These are phyloP conservation scores for Pseudozyma hubeiensis DNA, from an alignment of 1,284 basidiomycete species.

Conservation along the genomic window DNA sequence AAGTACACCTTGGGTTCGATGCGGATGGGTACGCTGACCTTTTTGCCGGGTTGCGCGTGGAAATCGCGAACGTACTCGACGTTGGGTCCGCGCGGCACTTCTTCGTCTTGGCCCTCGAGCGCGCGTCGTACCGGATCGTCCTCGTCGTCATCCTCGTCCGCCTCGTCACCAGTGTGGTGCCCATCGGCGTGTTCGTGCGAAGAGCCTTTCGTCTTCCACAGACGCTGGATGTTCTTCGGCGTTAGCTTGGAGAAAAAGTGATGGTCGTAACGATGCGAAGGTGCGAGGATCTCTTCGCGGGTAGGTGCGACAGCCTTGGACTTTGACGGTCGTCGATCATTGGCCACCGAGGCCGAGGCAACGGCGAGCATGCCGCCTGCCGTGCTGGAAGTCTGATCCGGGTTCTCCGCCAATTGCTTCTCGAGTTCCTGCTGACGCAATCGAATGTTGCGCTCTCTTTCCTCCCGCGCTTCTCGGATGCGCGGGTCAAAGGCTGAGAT, in stretches of 20 bases:
- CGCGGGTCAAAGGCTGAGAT: conserved; percentile 63
- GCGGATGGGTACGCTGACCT: conserved; percentile 89
- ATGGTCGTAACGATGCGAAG: conserved; percentile 62
- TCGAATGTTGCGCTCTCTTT: conserved; percentile 65
- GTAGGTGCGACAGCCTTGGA: conserved; percentile 33
- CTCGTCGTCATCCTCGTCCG: conserved; percentile 68
- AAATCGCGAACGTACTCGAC: conserved; percentile 78
- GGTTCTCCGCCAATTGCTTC: conserved; percentile 51
- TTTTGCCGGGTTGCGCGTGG: conserved; percentile 86
- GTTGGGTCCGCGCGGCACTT: conserved; percentile 70
- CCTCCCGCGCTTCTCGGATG: conserved; percentile 61
- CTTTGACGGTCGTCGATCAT: conserved; percentile 25
- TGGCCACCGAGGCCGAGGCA: conserved; percentile 34
- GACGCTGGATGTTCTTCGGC: conserved; percentile 62
- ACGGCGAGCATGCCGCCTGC: conserved; percentile 51
- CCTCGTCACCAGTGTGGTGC: conserved; percentile 23
- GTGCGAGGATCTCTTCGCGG: conserved; percentile 64
- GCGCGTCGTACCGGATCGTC: conserved; percentile 63
- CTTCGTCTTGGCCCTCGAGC: conserved; percentile 65
- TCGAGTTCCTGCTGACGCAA: conserved; percentile 63
- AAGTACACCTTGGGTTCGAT: conserved; percentile 99
- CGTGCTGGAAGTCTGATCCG: conserved; percentile 43
- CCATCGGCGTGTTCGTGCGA: conserved; percentile 41
- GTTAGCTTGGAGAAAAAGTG: conserved; percentile 67
- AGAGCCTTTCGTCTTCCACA: conserved; percentile 60